phyloP scores from a whole-genome alignment of 2,329 filamentous ascomycete species.

The Clonostachys rosea region DNA sequence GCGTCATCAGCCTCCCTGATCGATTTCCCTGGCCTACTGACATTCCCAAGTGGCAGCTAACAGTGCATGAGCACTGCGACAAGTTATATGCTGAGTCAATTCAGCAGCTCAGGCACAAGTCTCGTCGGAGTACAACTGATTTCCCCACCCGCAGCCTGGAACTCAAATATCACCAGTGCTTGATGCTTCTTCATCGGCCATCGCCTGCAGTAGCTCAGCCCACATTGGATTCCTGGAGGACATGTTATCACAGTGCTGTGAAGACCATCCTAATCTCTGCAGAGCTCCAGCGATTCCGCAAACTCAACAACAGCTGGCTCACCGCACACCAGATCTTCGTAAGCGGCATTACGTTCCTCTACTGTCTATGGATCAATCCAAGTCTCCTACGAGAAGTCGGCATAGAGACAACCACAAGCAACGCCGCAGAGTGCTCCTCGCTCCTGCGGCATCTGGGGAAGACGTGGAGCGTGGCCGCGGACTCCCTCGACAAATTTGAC shows the following conservation, averaged over 20 bases:
- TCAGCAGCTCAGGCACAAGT: background rate
- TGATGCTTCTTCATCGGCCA: slow-evolving; percentile 19
- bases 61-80: slow-evolving; percentile 9
- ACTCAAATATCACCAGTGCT: slow-evolving; percentile 20
- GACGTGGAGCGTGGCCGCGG: slow-evolving; percentile 26
- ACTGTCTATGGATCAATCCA: slow-evolving; percentile 13
- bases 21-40: slow-evolving; percentile 16
- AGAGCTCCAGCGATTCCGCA: slow-evolving; percentile 17
- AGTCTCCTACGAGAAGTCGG: background rate
- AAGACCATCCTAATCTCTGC: slow-evolving; percentile 17
- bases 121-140: slow-evolving; percentile 5
- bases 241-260: slow-evolving; percentile 17
- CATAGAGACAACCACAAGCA: background rate
- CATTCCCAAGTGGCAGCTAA: slow-evolving; percentile 9
- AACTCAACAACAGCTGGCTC: slow-evolving; percentile 18
- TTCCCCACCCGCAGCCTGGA: slow-evolving; percentile 13
- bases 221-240: slow-evolving; percentile 11
- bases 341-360: slow-evolving; percentile 19
- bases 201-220: slow-evolving; percentile 17
- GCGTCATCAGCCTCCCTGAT: slow-evolving; percentile 10
- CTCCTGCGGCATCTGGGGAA: slow-evolving; percentile 11
- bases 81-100: background rate
- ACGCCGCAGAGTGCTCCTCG: slow-evolving; percentile 8
- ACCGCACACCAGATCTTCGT: slow-evolving; percentile 21
- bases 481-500: slow-evolving; percentile 21